Conservation (phyloP, 1,139 yeast species). For the Scheffersomyces illinoinensis region DNA sequence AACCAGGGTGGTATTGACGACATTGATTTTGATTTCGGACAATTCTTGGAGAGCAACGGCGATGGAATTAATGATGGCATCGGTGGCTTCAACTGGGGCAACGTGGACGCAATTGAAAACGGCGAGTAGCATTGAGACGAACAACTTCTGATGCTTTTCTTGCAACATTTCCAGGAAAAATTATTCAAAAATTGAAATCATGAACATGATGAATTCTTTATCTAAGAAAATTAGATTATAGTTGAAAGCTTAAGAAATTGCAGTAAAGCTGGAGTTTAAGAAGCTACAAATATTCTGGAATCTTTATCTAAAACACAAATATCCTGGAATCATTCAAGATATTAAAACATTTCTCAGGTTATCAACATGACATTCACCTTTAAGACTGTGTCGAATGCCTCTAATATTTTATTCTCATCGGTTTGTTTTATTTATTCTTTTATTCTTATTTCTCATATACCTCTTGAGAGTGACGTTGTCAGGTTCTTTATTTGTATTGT, state of each 20-base stretch:
- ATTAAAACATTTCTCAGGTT: not conserved
- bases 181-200: not conserved
- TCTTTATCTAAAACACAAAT: too few relatives aligned
- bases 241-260: not conserved
- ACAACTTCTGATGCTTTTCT: too few relatives aligned
- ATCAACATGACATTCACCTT: not conserved
- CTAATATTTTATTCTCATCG: not conserved
- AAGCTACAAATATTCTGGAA: not conserved
- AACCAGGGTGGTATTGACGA: slow-evolving; percentile 36
- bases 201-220: not conserved
- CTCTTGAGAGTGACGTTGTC: not conserved
- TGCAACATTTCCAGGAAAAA: not conserved
- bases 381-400: not conserved
- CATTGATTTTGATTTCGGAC: slow-evolving; percentile 57
- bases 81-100: slow-evolving; percentile 56
- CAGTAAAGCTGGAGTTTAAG: not conserved
- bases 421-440: not conserved
- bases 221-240: not conserved
- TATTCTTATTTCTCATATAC: not conserved
- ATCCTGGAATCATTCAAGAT: too few relatives aligned
- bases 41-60: slow-evolving; percentile 47
- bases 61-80: slow-evolving; percentile 39
- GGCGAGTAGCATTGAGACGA: slow-evolving; percentile 16
- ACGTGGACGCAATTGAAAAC: slow-evolving; percentile 49
- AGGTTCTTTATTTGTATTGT: not conserved